Base-by-base conservation (phyloP, 1,284 basidiomycete genomes). In the Austroboletus novae-zelandiae region DNA sequence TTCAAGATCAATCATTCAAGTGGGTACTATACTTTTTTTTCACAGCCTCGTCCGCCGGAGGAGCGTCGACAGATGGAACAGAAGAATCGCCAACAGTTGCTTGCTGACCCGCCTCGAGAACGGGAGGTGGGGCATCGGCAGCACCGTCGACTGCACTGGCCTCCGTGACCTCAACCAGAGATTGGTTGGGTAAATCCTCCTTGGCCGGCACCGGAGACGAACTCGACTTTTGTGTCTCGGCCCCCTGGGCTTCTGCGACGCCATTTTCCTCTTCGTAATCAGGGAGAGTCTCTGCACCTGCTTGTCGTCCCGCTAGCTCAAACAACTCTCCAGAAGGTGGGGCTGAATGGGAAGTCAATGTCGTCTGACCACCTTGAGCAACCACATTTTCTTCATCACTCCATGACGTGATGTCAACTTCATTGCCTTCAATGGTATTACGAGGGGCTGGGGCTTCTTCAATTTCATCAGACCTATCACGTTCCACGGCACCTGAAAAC, bases 231-330 rank as follows among this genome's bases (percentile, higher is more conserved):
- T 43, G 41, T 30, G 11, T 27, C 17, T 56, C 39, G 1, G 18
- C 41, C 31, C 46, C 43, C 1, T 40, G 50, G 36, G 53, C 40
- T 53, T 61, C 61, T 30, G 57, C 47, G 17, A 56, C n/a, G 9
- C 39, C 8, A 23, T 14, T 15, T 32, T 71, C 74, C 8, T 85
- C 82, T 51, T 84, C 80, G 55, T 79, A 86, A 57, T 83, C 81
- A 9, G 76, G 70, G 25, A 84, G 72, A 2, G 56, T 61, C 25
- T 72, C 71, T 2, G 58, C 68, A 36, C 68, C 71, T 25, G 64
- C 51, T 13, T 71, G 61, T 15, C 75, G 57, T 13, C 78, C 79
- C 17, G 77, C 78, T 40, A 79, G 54, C 45, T 72, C 57, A 40
- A 81, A 64, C 30, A 81, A 64, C 53, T 69, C 62, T 32, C 71